phyloP scores from a whole-genome alignment of 805 yeast species.

The Ascoidea rubescens region DNA sequence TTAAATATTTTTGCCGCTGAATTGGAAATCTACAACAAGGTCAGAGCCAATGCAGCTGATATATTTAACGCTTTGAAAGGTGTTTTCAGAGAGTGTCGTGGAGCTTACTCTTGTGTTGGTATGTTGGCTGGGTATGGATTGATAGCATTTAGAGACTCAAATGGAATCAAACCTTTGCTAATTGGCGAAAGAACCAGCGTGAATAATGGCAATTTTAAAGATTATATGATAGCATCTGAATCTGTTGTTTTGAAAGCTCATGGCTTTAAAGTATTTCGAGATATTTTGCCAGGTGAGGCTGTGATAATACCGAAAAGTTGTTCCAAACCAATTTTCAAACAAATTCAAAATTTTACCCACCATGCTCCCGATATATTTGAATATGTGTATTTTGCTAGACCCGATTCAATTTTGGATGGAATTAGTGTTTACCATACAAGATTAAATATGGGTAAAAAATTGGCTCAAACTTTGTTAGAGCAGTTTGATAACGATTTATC shows the following conservation, averaged over 20 bases:
- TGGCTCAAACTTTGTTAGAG: slow-evolving; percentile 55
- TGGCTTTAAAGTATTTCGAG: slow-evolving; percentile 68
- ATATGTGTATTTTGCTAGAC: slow-evolving; percentile 95
- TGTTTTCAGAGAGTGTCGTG: slow-evolving; percentile 68
- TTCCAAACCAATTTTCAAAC: slow-evolving; percentile 66
- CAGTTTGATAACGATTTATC: slow-evolving; percentile 35
- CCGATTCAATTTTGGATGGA: slow-evolving; percentile 94
- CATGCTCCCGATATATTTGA: slow-evolving; percentile 95
- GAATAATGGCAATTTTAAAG: slow-evolving; percentile 62
- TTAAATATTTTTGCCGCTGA: slow-evolving; percentile 86
- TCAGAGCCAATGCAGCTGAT: slow-evolving; percentile 84
- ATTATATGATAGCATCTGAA: slow-evolving; percentile 92
- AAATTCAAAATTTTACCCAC: slow-evolving; percentile 61
- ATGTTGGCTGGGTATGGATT: slow-evolving; percentile 94
- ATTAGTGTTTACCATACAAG: slow-evolving; percentile 88
- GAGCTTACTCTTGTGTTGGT: slow-evolving; percentile 92
- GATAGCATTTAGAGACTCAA: slow-evolving; percentile 93
- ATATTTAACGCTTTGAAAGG: slow-evolving; percentile 77
- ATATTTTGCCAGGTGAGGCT: slow-evolving; percentile 90
- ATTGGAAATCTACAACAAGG: slow-evolving; percentile 80
- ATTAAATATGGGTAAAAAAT: slow-evolving; percentile 82
- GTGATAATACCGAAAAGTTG: slow-evolving; percentile 77
- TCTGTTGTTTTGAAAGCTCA: slow-evolving; percentile 91
- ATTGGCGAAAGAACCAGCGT: slow-evolving; percentile 65
- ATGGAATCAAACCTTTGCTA: slow-evolving; percentile 87